Base-by-base conservation (phyloP, 805 yeast genomes). In the Metschnikowia noctiluminum region DNA sequence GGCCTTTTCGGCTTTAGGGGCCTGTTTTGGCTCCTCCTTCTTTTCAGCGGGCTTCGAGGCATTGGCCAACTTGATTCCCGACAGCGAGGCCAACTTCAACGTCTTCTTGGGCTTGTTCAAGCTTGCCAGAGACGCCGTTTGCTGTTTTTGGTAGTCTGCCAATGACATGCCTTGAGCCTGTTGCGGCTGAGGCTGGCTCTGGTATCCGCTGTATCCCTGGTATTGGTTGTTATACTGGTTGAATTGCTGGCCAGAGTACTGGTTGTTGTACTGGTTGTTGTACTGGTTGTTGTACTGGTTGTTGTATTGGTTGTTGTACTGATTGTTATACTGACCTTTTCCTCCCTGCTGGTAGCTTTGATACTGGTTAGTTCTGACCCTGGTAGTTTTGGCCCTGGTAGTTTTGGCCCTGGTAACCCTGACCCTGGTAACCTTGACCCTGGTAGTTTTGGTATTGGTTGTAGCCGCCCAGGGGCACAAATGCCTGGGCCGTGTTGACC, bases 101-200 rank as follows among this genome's bases (percentile, higher is more conserved):
- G 82, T 79, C 62, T 75, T 83, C 74, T 85, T 87, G 40, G 86
- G 85, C 63, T 79, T 78, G 60, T 71, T 74, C 57, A 71, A 65
- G 41, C 70, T 60, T 52, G 69, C 69, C 50, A 60, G 70, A 51
- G 64, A 54, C 31, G 72, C 77, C 48, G 75, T 67, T 62, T 82
- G 78, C 63, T 84, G 87, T 63, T 84, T 84, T 63, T 87, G 85
- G 71, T 82, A 89, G 56, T 88, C 96, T 46, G 89, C 95, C 59
- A 89, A 76, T 36, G 91, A 79, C 89, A 88, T 82, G 9, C 66
- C 68, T 73, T 74, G 50, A 61, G 65, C 42, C 30, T 53, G 60
- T 31, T 55, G 60, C 49, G 42, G 57, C 14, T 51, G 50, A 41
- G 46, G 53, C 38, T 52, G 55, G 45, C 47, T n/a, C 36, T 48